A percentile compares a stretch with the other conserved stretches of the same genome.
Evolutionary conservation across 257 asterid genomes (phyloP).

Genomic region (Nyctanthes arbortristis): DNA sequence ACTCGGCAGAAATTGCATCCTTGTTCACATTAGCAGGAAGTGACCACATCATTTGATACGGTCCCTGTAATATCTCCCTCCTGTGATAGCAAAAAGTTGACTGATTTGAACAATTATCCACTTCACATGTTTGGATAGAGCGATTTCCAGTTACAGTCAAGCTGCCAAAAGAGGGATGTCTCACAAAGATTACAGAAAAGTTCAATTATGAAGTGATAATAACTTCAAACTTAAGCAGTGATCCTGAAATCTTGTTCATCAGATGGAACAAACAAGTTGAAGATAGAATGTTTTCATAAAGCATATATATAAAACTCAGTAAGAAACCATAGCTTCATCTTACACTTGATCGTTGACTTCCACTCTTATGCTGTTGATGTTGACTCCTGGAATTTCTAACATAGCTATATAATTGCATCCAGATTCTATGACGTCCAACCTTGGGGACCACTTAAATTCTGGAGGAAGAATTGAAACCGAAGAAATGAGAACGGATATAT

Average conservation of each 20-base stretch:
- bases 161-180: constrained; percentile 39
- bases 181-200: constrained; percentile 18
- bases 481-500: constrained; percentile 2
- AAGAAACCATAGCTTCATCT: not conserved
- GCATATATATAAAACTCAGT: not conserved
- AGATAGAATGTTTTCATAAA: not conserved
- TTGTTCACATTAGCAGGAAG: constrained; percentile 67
- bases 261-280: not conserved
- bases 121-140: constrained; percentile 36
- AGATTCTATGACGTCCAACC: constrained; percentile 75
- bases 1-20: constrained; percentile 68
- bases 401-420: constrained; percentile 51
- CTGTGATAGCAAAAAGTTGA: constrained; percentile 47
- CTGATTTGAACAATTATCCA: constrained; percentile 24
- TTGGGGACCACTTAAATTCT: constrained; percentile 65
- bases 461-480: constrained; percentile 13
- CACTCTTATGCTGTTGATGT: constrained; percentile 51
- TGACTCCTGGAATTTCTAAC: constrained; percentile 77
- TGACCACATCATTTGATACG: constrained; percentile 65
- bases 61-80: constrained; percentile 70
- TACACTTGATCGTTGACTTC: constrained; percentile 65
- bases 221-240: not conserved
- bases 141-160: constrained; percentile 63
- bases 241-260: not conserved
- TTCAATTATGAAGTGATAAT: not conserved